Base-by-base conservation (phyloP, 495 filamentous ascomycete genomes). In the Hypoxylon perforatum region DNA sequence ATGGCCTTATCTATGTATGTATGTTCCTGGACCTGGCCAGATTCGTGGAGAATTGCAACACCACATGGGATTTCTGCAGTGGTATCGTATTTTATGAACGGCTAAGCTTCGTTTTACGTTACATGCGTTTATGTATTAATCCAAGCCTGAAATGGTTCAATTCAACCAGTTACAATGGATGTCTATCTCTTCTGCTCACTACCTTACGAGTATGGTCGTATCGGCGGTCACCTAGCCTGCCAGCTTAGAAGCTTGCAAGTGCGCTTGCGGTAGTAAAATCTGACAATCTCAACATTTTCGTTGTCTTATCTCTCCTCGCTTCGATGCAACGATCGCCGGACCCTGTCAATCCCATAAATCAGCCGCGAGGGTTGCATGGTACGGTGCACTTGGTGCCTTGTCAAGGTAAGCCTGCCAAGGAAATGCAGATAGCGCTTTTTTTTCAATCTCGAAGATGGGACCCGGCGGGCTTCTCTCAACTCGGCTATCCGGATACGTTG, bases 81-180 rank as follows among this genome's bases (percentile, higher is more conserved):
- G 7, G 18, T 55, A 57, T 45, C n/a, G 21, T 44, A 45, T 11
- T 1, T 25, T 25, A 51, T 39, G 49, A 50, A 60, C 63, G 63
- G 63, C 50, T 61, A 56, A 66, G 56, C 56, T 66, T 66, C 56
- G 25, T 45, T 33, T 47, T 22, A 48, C 44, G 61, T 65, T 60
- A 28, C 55, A 54, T 28, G 25, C 25, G 7, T n/a, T n/a, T 7
- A 28, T 28, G 25, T 41, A 35, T 53, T 44, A 38, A 42, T 42
- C 35, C 15, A 66, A 7, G 56, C 38, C 38, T 50, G 45, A 56
- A 61, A 61, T 55, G 51, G 63, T 21, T 67, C 57, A 57, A 52
- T 57, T 57, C n/a, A 41, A 51, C 3, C 15, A 22, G 30, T 4
- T 49, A 21, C 50, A 33, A 41, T 17, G 33, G n/a, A n/a, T n/a